phyloP scores from a whole-genome alignment of 495 filamentous ascomycete species.

The Aspergillus baeticus region DNA sequence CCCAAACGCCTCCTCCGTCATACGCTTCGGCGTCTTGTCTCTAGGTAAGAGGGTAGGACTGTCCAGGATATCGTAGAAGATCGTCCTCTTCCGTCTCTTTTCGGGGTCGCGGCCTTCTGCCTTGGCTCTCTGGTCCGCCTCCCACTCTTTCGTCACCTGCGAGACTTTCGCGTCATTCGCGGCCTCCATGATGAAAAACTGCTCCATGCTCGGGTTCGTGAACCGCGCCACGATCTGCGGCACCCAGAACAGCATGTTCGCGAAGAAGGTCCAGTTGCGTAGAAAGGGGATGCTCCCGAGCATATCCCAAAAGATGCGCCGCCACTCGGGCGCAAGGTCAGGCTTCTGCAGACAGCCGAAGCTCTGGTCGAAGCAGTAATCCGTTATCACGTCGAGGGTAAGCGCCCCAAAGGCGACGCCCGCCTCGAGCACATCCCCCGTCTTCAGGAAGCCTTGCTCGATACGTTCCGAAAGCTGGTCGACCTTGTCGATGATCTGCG shows the following conservation, averaged over 20 bases:
- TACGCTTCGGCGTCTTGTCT: neutral
- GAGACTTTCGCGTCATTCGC: neutral
- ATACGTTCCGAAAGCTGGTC: too few relatives aligned
- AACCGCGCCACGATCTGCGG: neutral
- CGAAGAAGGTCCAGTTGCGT: neutral
- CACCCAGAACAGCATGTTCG: neutral
- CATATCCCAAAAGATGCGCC: neutral
- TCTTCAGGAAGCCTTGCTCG: too few relatives aligned
- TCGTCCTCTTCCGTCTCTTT: too few relatives aligned
- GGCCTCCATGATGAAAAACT: neutral
- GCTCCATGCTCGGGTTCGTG: neutral
- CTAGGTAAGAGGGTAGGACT: neutral
- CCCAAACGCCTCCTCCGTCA: neutral
- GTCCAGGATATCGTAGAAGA: too few relatives aligned
- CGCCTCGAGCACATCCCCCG: too few relatives aligned
- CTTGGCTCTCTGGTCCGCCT: neutral
- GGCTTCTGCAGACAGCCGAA: neutral
- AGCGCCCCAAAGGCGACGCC: neutral
- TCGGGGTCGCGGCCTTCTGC: too few relatives aligned
- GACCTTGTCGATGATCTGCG: too few relatives aligned
- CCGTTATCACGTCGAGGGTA: neutral
- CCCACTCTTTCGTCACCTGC: neutral
- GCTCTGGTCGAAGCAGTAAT: constrained; percentile 1
- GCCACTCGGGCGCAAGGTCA: neutral
- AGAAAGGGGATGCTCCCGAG: neutral